Percentiles rank a stretch among this genome's conserved stretches.
Conservation (phyloP, 75 land plant genomes). For the Gnetum montanum region DNA sequence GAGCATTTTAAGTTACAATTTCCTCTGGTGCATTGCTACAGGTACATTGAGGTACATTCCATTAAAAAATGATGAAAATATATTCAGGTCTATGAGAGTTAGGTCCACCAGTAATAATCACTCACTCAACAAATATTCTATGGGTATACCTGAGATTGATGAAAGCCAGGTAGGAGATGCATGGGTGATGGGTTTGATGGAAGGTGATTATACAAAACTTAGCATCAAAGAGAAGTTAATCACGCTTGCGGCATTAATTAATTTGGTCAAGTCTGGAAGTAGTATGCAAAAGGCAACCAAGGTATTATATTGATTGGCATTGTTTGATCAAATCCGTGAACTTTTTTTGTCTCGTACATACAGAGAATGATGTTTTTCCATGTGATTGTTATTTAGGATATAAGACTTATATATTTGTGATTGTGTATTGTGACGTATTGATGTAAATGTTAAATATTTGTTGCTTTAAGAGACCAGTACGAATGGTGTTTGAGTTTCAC, state of each 20-base stretch:
- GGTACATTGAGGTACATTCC: too few species aligned
- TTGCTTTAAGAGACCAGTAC: not conserved
- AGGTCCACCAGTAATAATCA: too few species aligned
- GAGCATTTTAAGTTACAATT: too few species aligned
- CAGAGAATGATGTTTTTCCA: not conserved
- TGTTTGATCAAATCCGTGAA: not conserved
- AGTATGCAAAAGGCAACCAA: slow-evolving; percentile 50
- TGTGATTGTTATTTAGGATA: not conserved
- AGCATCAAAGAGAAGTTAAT: slow-evolving; percentile 82
- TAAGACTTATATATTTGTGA: not conserved
- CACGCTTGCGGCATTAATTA: slow-evolving; percentile 61
- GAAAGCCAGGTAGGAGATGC: slow-evolving; percentile 83
- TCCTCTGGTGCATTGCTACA: too few species aligned
- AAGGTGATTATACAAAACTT: slow-evolving; percentile 85
- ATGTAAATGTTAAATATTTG: slow-evolving; percentile 1
- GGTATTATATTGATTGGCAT: too few species aligned
- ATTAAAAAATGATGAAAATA: too few species aligned
- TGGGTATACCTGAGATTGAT: slow-evolving; percentile 65
- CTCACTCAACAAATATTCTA: not conserved
- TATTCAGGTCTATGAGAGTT: too few species aligned
- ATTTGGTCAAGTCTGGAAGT: slow-evolving; percentile 54
- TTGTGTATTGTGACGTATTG: too few species aligned
- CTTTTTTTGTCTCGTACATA: not conserved
- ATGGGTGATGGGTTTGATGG: slow-evolving; percentile 84
- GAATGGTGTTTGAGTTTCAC: not conserved